Percentiles rank a stretch among this genome's conserved stretches.
phyloP scores from a whole-genome alignment of 2,329 filamentous ascomycete genomes.

The Talaromyces rugulosus region DNA sequence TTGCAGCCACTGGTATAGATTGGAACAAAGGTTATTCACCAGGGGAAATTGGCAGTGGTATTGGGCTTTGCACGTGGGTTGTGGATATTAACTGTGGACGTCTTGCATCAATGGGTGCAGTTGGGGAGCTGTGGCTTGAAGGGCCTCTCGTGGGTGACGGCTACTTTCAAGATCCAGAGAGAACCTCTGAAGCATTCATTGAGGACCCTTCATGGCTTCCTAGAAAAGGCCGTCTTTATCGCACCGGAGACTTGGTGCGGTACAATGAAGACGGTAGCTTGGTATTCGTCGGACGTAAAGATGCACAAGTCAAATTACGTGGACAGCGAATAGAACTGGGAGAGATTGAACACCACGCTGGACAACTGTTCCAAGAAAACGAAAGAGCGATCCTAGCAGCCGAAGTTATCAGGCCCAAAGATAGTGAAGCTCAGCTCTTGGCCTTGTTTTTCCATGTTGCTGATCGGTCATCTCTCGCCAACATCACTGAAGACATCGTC shows the following conservation, averaged over 20 bases:
- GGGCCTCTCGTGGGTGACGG: conserved; percentile 25
- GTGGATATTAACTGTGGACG: background rate
- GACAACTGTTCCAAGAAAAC: background rate
- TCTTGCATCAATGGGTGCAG: conserved; percentile 35
- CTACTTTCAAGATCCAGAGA: conserved; percentile 24
- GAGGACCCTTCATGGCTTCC: conserved; percentile 4
- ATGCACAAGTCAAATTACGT: conserved; percentile 37
- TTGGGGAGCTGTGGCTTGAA: conserved; percentile 39
- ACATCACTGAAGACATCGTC: background rate
- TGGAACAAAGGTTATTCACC: background rate
- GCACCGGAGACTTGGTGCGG: conserved; percentile 25
- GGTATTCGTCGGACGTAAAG: conserved; percentile 27
- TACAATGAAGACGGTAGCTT: conserved; percentile 35
- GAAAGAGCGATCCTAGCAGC: background rate
- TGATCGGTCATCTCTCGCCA: background rate
- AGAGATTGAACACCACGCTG: conserved; percentile 29
- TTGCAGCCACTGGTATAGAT: background rate
- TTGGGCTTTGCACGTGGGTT: conserved; percentile 5
- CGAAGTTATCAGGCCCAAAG: background rate
- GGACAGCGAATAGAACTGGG: conserved; percentile 40
- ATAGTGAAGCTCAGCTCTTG: background rate
- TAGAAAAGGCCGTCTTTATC: conserved; percentile 30
- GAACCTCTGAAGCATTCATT: conserved; percentile 23
- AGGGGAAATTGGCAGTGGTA: conserved; percentile 1
- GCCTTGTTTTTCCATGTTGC: background rate